A percentile compares a stretch with the other conserved stretches of the same genome.
Conservation (phyloP, 257 asterid species). For the Perilla frutescens region DNA sequence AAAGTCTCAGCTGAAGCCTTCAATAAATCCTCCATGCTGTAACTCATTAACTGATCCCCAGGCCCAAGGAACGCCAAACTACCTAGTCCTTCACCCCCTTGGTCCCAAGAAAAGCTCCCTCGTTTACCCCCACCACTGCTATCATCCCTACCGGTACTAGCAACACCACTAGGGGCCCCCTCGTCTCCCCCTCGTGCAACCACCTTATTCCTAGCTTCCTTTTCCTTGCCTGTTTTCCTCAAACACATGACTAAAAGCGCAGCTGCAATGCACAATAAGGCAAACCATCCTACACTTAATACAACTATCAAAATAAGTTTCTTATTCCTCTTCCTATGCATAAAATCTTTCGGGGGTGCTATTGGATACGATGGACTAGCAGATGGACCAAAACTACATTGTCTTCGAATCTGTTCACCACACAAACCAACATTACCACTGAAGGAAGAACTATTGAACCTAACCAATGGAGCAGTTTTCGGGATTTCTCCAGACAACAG, state of each 20-base stretch:
- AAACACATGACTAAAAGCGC: constrained; percentile 38
- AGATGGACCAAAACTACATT: constrained; percentile 54
- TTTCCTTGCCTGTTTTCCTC: constrained; percentile 36
- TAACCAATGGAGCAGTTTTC: constrained; percentile 44
- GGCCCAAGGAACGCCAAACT: constrained; percentile 84
- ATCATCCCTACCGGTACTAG: constrained; percentile 47
- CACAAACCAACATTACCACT: constrained; percentile 63
- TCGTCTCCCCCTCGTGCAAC: constrained; percentile 45
- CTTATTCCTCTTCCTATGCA: constrained; percentile 33
- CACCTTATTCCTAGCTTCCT: constrained; percentile 41
- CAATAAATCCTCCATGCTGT: constrained; percentile 80
- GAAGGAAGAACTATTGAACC: constrained; percentile 74
- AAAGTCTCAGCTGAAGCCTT: constrained; percentile 96
- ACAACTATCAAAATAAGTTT: constrained; percentile 55
- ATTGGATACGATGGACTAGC: constrained; percentile 54
- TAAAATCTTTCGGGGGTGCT: constrained; percentile 21
- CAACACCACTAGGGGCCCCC: constrained; percentile 45
- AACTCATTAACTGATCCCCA: constrained; percentile 83
- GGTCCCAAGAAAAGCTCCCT: constrained; percentile 80
- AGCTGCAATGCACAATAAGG: constrained; percentile 39
- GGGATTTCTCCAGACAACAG: constrained; percentile 76
- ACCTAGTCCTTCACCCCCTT: constrained; percentile 78
- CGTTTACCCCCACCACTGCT: constrained; percentile 50
- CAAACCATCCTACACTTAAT: constrained; percentile 53
- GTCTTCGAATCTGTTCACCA: constrained; percentile 48